Evolutionary conservation across 768 basidiomycete genomes (phyloP).

Genomic region (Pisolithus microcarpus): DNA sequence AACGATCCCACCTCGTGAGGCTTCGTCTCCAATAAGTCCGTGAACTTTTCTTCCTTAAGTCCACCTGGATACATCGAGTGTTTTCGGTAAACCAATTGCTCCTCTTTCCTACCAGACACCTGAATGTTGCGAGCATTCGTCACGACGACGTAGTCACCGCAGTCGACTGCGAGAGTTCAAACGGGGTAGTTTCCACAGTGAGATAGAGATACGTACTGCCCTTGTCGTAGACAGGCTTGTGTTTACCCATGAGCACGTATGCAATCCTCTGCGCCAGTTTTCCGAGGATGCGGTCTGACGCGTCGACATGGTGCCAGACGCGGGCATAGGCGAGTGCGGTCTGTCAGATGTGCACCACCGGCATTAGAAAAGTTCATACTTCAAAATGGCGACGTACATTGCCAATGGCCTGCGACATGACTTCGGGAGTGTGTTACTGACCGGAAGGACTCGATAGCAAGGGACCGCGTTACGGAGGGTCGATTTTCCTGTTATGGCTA

Average conservation of each 20-base stretch:
- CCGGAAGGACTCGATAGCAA: background rate
- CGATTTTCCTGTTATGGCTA: no score
- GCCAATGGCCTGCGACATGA: conserved; percentile 78
- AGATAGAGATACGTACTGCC: background rate
- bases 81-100: conserved; percentile 81
- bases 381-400: conserved; percentile 46
- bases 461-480: background rate
- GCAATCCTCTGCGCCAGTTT: conserved; percentile 93
- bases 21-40: conserved; percentile 73
- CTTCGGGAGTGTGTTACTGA: background rate
- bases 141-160: conserved; percentile 96
- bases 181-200: background rate
- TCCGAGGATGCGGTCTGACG: conserved; percentile 84
- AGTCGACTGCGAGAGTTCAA: conserved; percentile 58
- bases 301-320: conserved; percentile 94
- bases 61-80: conserved; percentile 93
- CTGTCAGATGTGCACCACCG: conserved; percentile 33
- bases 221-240: conserved; percentile 1
- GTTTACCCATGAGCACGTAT: conserved; percentile 75
- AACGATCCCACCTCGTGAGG: conserved; percentile 73
- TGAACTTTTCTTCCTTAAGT: conserved; percentile 83
- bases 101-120: conserved; percentile 84
- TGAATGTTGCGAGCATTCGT: conserved; percentile 80
- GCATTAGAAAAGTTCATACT: background rate
- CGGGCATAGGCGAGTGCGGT: conserved; percentile 94